phyloP scores from a whole-genome alignment of 2,329 filamentous ascomycete species.

The Plenodomus biglobosus region DNA sequence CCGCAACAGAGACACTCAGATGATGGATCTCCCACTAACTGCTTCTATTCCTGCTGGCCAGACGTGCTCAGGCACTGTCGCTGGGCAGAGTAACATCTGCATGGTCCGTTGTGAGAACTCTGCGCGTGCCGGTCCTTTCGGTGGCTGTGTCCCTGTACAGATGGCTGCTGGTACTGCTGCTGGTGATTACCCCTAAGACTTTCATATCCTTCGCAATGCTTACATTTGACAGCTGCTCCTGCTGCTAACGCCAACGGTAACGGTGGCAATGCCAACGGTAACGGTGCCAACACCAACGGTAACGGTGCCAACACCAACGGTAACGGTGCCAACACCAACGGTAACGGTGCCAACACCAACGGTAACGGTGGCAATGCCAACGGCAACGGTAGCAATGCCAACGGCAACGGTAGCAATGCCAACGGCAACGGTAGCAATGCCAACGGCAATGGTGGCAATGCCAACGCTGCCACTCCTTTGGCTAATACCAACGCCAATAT shows the following conservation, averaged over 20 bases:
- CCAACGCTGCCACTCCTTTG: slow-evolving; percentile 1
- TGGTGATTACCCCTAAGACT: background rate
- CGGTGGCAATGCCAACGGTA: too few relatives aligned
- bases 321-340: slow-evolving; percentile 8
- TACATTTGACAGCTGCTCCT: slow-evolving; percentile 1
- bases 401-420: slow-evolving; percentile 6
- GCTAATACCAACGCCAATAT: slow-evolving; percentile 10
- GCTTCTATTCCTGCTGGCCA: slow-evolving; percentile 59
- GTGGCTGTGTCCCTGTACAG: slow-evolving; percentile 62
- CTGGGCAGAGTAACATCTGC: slow-evolving; percentile 62
- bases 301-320: too few relatives aligned
- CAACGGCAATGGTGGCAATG: slow-evolving; percentile 2
- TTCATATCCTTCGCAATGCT: background rate
- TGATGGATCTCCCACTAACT: slow-evolving; percentile 52
- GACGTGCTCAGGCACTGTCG: slow-evolving; percentile 62
- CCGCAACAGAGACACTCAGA: slow-evolving; percentile 40
- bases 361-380: too few relatives aligned
- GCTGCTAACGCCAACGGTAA: slow-evolving; percentile 3
- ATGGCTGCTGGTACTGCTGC: slow-evolving; percentile 40
- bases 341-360: background rate
- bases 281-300: slow-evolving; percentile 8
- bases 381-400: background rate
- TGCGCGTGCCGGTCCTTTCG: slow-evolving; percentile 63
- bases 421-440: background rate
- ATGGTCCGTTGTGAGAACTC: slow-evolving; percentile 65